phyloP scores from a whole-genome alignment of 805 yeast species.

The Yamadazyma olivae region DNA sequence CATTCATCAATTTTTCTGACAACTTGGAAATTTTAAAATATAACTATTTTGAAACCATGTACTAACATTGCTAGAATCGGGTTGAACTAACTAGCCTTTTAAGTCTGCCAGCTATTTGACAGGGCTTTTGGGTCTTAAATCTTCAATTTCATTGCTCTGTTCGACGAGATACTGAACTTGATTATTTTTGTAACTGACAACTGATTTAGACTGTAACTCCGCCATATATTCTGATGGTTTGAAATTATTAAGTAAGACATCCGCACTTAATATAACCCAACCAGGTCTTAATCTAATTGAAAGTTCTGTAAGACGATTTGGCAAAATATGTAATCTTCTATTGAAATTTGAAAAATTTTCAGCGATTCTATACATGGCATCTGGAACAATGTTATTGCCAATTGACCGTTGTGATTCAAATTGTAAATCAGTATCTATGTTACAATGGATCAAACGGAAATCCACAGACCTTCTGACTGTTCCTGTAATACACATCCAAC shows the following conservation, averaged over 20 bases:
- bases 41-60: background rate
- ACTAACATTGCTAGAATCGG: no score
- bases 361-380: conserved; percentile 72
- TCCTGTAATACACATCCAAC: conserved; percentile 97
- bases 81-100: background rate
- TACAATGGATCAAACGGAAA: conserved; percentile 83
- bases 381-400: conserved; percentile 46
- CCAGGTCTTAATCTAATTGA: conserved; percentile 71
- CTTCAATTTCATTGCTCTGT: conserved; percentile 69
- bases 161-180: conserved; percentile 58
- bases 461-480: conserved; percentile 86
- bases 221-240: conserved; percentile 27
- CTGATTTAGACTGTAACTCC: conserved; percentile 30
- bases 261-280: conserved; percentile 90
- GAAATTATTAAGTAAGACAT: conserved; percentile 72
- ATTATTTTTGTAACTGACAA: conserved; percentile 25
- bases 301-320: conserved; percentile 63
- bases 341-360: conserved; percentile 86
- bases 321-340: conserved; percentile 81
- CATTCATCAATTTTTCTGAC: conserved; percentile 38
- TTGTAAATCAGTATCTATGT: conserved; percentile 83
- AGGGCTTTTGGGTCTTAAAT: conserved; percentile 83
- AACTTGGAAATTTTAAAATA: background rate
- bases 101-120: background rate
- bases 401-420: conserved; percentile 47